Evolutionary conservation across 257 asterid genomes (phyloP).

Genomic region (Plantago ovata): DNA sequence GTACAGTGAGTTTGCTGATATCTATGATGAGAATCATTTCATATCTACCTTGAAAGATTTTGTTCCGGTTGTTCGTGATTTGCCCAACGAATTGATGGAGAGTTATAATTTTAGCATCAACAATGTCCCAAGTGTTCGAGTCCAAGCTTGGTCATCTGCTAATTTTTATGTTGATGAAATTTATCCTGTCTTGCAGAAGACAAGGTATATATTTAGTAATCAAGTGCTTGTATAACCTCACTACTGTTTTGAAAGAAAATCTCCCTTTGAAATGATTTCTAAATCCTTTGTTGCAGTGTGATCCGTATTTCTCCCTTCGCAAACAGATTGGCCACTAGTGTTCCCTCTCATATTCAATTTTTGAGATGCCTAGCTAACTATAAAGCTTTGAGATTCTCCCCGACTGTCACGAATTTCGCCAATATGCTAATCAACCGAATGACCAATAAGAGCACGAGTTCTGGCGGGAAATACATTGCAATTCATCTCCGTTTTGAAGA

Average conservation of each 20-base stretch:
- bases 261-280: not conserved
- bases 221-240: not conserved
- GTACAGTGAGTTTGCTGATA: conserved; percentile 69
- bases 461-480: conserved; percentile 67
- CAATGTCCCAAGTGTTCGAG: conserved; percentile 53
- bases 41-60: conserved; percentile 55
- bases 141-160: conserved; percentile 79
- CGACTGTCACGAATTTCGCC: conserved; percentile 51
- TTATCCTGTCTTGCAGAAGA: conserved; percentile 60
- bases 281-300: conserved; percentile 45
- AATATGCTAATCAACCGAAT: conserved; percentile 51
- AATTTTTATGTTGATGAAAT: conserved; percentile 67
- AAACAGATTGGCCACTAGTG: conserved; percentile 63
- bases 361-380: conserved; percentile 79
- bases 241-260: not conserved
- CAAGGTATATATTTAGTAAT: conserved; percentile 38
- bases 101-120: conserved; percentile 58
- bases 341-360: conserved; percentile 68
- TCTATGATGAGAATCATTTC: conserved; percentile 77
- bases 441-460: conserved; percentile 51
- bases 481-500: conserved; percentile 88
- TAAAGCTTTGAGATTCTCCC: conserved; percentile 74
- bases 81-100: conserved; percentile 64
- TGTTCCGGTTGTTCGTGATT: conserved; percentile 55
- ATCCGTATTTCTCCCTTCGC: conserved; percentile 83